Percentiles rank a stretch among this genome's conserved stretches.
Evolutionary conservation across 345 rosid species (phyloP).

Genomic region (Heritiera fomes): DNA sequence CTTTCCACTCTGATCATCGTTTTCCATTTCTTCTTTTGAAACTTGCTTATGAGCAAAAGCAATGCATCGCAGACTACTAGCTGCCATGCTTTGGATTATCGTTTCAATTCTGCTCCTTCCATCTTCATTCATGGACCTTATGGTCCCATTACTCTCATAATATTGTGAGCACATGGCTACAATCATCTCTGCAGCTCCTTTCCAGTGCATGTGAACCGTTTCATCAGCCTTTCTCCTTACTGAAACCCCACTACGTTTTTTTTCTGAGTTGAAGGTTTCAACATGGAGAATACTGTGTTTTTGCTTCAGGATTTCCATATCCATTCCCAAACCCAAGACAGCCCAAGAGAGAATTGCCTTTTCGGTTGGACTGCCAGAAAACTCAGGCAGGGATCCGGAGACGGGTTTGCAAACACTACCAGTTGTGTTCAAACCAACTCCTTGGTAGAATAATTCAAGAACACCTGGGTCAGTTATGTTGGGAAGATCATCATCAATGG

Average conservation of each 20-base stretch:
- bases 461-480: conserved; percentile 28
- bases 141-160: conserved; percentile 36
- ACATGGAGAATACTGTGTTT: conserved; percentile 36
- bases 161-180: conserved; percentile 55
- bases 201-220: conserved; percentile 57
- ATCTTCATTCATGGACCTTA: conserved; percentile 33
- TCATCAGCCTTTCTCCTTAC: conserved; percentile 39
- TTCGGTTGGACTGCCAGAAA: conserved; percentile 74
- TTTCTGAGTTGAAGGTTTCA: conserved; percentile 63
- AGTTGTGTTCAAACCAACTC: conserved; percentile 57
- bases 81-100: conserved; percentile 56
- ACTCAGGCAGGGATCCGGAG: conserved; percentile 42
- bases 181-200: conserved; percentile 73
- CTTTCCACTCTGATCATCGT: conserved; percentile 4
- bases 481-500: conserved; percentile 37
- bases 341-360: conserved; percentile 76
- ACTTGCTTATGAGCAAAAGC: conserved; percentile 59
- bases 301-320: conserved; percentile 48
- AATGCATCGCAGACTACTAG: conserved; percentile 62
- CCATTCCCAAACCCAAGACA: conserved; percentile 44
- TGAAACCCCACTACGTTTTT: conserved; percentile 60
- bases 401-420: conserved; percentile 39
- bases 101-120: conserved; percentile 36
- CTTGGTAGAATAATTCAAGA: conserved; percentile 49
- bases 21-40: conserved; percentile 26